Evolutionary conservation across 306 rosid genomes (phyloP).

Genomic region (Sophora flavescens): DNA sequence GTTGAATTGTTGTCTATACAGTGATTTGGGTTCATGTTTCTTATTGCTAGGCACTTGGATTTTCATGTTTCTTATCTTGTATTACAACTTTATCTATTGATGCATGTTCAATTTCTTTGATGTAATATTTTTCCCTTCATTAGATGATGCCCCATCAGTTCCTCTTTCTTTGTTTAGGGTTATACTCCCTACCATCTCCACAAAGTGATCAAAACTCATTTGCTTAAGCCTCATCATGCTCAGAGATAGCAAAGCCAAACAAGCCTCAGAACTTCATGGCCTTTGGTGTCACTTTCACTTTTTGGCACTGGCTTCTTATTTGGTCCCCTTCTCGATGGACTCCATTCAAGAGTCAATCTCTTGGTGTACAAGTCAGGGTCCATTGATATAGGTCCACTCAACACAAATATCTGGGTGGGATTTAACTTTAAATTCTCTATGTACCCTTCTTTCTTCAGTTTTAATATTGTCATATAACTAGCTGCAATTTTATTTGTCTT

Average conservation of each 20-base stretch:
- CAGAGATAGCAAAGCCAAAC: conserved; percentile 44
- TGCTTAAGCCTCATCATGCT: conserved; percentile 50
- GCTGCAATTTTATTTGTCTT: neutral
- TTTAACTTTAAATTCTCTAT: neutral
- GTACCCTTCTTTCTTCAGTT: neutral
- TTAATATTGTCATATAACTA: neutral
- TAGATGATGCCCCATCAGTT: too few relatives aligned
- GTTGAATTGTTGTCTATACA: too few relatives aligned
- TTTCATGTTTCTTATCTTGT: too few relatives aligned
- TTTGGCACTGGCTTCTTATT: conserved; percentile 72
- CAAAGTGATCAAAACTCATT: conserved; percentile 22
- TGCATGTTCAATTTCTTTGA: too few relatives aligned
- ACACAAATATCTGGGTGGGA: conserved; percentile 70
- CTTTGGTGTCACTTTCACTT: conserved; percentile 60
- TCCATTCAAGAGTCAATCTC: conserved; percentile 84
- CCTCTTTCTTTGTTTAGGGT: conserved; percentile 44
- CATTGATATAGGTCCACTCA: conserved; percentile 63
- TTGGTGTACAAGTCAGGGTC: conserved; percentile 69
- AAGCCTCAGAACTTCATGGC: conserved; percentile 61
- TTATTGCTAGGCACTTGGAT: too few relatives aligned
- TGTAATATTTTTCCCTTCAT: too few relatives aligned
- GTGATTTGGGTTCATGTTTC: too few relatives aligned
- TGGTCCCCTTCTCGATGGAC: conserved; percentile 87
- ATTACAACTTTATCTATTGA: too few relatives aligned
- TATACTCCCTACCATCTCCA: conserved; percentile 24